These are phyloP conservation scores for Glycine tomentella DNA, from an alignment of 306 rosid species.

Conservation along the genomic window DNA sequence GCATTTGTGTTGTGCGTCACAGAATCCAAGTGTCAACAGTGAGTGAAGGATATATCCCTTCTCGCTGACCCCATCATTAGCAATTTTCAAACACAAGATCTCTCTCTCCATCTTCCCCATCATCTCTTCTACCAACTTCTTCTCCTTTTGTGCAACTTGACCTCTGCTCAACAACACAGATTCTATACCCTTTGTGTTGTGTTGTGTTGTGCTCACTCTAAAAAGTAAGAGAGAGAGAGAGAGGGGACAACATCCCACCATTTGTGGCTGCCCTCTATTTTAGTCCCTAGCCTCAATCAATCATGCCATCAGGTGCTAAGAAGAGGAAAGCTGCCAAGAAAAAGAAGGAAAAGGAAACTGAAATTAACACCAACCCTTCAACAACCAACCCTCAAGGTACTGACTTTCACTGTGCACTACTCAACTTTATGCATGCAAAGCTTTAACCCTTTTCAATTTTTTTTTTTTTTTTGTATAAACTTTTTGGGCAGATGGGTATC, in stretches of 20 bases:
- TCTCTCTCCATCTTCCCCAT: constrained; percentile 20
- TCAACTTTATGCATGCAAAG: constrained; percentile 16
- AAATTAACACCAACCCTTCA: constrained; percentile 42
- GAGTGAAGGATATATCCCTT: not conserved
- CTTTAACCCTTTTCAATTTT: constrained; percentile 23
- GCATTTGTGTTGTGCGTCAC: not conserved
- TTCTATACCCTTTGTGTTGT: not conserved
- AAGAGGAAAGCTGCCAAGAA: constrained; percentile 85
- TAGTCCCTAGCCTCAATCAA: constrained; percentile 36
- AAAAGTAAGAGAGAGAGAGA: constrained; percentile 30
- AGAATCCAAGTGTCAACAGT: constrained; percentile 15
- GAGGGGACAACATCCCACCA: constrained; percentile 40
- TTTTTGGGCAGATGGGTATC: constrained; percentile 37
- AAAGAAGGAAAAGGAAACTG: constrained; percentile 71
- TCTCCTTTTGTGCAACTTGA: not conserved
- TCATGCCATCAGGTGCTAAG: constrained; percentile 85
- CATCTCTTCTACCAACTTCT: not conserved
- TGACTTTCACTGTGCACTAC: not conserved
- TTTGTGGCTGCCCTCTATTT: constrained; percentile 48
- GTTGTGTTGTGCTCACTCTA: constrained; percentile 4
- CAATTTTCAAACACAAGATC: constrained; percentile 15
- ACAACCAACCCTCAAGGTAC: constrained; percentile 57
- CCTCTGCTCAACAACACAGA: not conserved
- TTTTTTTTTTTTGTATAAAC: not conserved
- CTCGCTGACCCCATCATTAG: not conserved